A percentile compares a stretch with the other conserved stretches of the same genome.
phyloP scores from a whole-genome alignment of 75 land plant species.

The Selaginella tamariscina region DNA sequence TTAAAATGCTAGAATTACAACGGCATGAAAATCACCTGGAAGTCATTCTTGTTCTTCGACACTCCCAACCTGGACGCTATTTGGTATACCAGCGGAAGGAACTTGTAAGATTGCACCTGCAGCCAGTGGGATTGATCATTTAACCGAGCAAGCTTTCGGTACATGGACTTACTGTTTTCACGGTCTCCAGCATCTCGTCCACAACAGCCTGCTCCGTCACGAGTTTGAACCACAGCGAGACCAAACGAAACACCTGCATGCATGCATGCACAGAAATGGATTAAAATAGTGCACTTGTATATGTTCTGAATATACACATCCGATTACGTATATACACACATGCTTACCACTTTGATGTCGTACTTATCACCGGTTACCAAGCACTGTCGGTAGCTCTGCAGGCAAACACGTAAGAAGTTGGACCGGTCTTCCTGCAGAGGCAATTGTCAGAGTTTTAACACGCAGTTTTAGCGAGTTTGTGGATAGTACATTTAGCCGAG shows the following conservation, averaged over 20 bases:
- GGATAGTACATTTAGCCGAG: too few relatives aligned
- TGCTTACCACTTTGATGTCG: conserved; percentile 81
- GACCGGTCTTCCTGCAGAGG: conserved; percentile 66
- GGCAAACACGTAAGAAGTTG: conserved; percentile 48
- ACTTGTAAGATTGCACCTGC: conserved; percentile 92
- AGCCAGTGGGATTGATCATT: not conserved
- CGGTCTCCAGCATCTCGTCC: conserved; percentile 55
- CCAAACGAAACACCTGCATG: conserved; percentile 81
- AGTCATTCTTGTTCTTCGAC: conserved; percentile 43
- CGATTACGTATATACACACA: too few relatives aligned
- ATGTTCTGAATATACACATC: not conserved
- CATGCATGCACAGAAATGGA: not conserved
- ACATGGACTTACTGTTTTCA: conserved; percentile 44
- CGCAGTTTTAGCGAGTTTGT: too few relatives aligned
- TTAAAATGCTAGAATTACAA: not conserved
- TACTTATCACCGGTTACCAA: conserved; percentile 75
- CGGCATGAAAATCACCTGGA: conserved; percentile 49
- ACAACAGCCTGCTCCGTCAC: conserved; percentile 51
- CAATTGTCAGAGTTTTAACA: not conserved
- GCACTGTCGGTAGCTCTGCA: conserved; percentile 72
- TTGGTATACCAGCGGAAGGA: conserved; percentile 88
- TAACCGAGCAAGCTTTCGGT: not conserved
- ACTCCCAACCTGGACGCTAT: conserved; percentile 91
- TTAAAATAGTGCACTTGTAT: not conserved
- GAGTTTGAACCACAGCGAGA: conserved; percentile 91